phyloP scores from a whole-genome alignment of 1,284 basidiomycete species.

The Rhodotorula sp. region DNA sequence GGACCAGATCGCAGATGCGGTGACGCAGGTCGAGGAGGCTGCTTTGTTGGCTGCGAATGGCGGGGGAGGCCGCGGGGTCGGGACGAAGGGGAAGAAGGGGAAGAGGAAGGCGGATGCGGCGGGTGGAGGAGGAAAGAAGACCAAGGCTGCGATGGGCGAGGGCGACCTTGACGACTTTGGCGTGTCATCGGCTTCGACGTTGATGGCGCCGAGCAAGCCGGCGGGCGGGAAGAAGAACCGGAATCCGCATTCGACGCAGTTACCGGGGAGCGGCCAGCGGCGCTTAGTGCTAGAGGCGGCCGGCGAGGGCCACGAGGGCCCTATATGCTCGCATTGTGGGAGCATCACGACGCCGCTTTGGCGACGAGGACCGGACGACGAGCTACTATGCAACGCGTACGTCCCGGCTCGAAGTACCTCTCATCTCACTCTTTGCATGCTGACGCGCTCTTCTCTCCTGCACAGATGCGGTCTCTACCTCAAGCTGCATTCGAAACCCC shows the following conservation, averaged over 20 bases:
- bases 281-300: slow-evolving; percentile 23
- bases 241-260: slow-evolving; percentile 40
- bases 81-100: slow-evolving; percentile 21
- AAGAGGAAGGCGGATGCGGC: slow-evolving; percentile 28
- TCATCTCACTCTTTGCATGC: not conserved
- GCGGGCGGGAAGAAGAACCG: slow-evolving; percentile 37
- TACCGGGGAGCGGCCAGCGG: slow-evolving; percentile 22
- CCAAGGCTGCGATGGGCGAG: slow-evolving; percentile 3
- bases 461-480: slow-evolving; percentile 40
- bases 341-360: slow-evolving; percentile 41
- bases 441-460: too few species aligned
- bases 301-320: slow-evolving; percentile 32
- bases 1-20: slow-evolving; percentile 2
- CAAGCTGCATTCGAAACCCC: slow-evolving; percentile 39
- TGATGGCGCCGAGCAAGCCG: not conserved
- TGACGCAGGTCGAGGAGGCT: slow-evolving; percentile 17
- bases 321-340: slow-evolving; percentile 37
- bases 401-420: not conserved
- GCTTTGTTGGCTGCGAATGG: not conserved
- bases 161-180: not conserved
- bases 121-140: slow-evolving; percentile 13
- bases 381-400: slow-evolving; percentile 42
- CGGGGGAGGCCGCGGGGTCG: not conserved
- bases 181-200: not conserved
- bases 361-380: slow-evolving; percentile 40